Conservation (phyloP, 1,139 yeast species). For the Trichomonascaceae sp. region DNA sequence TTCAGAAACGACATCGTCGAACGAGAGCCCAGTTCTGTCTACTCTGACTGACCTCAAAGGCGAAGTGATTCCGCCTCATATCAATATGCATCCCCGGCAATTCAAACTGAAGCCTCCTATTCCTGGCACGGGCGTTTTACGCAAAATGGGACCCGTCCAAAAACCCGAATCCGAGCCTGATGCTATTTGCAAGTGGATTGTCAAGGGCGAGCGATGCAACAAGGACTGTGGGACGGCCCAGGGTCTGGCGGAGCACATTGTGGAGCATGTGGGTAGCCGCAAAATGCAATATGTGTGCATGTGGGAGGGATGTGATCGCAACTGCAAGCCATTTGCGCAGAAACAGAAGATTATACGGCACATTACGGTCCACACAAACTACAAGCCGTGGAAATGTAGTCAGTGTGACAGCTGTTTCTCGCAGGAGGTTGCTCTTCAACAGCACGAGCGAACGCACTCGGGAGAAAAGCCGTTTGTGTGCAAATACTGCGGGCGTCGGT, state of each 20-base stretch:
- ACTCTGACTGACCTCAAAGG: constrained; percentile 1
- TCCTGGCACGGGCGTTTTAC: constrained; percentile 2
- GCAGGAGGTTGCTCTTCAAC: constrained; percentile 49
- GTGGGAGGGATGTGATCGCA: constrained; percentile 72
- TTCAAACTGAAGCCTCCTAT: constrained; percentile 2
- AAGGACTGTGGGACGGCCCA: constrained; percentile 37
- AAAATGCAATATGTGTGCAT: constrained; percentile 53
- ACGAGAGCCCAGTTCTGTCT: too few relatives aligned
- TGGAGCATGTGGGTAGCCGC: constrained; percentile 63
- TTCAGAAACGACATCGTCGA: too few relatives aligned
- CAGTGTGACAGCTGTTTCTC: constrained; percentile 61
- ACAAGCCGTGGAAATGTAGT: constrained; percentile 61
- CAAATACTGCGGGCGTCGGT: constrained; percentile 64
- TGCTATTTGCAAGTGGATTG: constrained; percentile 34
- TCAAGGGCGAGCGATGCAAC: constrained; percentile 37
- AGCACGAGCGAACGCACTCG: constrained; percentile 77
- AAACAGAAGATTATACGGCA: constrained; percentile 80
- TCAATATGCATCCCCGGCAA: too few relatives aligned
- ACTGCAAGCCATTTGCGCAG: constrained; percentile 50
- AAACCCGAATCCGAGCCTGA: not conserved
- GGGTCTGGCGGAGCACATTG: constrained; percentile 58
- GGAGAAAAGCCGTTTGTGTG: constrained; percentile 80
- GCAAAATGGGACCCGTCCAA: not conserved
- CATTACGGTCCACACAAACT: constrained; percentile 74
- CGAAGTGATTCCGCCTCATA: constrained; percentile 1